These are phyloP conservation scores for Saccharomycopsis amapae DNA, from an alignment of 805 yeast species.

Conservation along the genomic window DNA sequence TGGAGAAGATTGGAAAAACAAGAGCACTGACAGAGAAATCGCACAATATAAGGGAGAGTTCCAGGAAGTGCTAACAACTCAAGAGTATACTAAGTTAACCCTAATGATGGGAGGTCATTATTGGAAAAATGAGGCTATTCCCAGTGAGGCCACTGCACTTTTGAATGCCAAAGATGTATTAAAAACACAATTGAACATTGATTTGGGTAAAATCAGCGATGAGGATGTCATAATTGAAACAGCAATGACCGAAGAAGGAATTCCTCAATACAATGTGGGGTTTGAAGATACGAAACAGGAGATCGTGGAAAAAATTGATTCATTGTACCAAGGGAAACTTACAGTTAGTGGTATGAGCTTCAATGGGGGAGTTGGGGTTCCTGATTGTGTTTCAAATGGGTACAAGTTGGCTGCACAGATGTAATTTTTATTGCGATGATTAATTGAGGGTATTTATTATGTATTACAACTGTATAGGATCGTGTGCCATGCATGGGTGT, in stretches of 20 bases:
- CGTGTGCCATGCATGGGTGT: too few relatives aligned
- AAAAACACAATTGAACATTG: slow-evolving; percentile 32
- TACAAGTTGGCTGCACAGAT: slow-evolving; percentile 27
- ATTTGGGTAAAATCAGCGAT: slow-evolving; percentile 26
- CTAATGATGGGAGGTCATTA: slow-evolving; percentile 87
- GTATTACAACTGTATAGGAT: too few relatives aligned
- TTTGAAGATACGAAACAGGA: slow-evolving; percentile 32
- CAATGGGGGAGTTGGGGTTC: slow-evolving; percentile 80
- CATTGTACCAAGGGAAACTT: slow-evolving; percentile 35
- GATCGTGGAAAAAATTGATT: slow-evolving; percentile 27
- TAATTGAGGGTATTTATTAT: too few relatives aligned
- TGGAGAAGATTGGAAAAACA: neutral
- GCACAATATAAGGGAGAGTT: neutral
- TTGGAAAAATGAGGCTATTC: slow-evolving; percentile 29
- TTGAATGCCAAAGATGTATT: slow-evolving; percentile 34
- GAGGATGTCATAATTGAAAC: slow-evolving; percentile 7
- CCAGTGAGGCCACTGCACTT: slow-evolving; percentile 24
- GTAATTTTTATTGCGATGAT: too few relatives aligned
- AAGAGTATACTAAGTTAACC: slow-evolving; percentile 61
- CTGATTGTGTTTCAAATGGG: slow-evolving; percentile 70
- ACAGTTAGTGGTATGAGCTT: slow-evolving; percentile 75
- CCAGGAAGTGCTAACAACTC: neutral
- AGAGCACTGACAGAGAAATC: neutral
- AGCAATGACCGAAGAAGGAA: slow-evolving; percentile 34
- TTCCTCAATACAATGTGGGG: slow-evolving; percentile 77